These are phyloP conservation scores for Xylaria nigripes DNA, from an alignment of 495 filamentous ascomycete species.

Conservation along the genomic window DNA sequence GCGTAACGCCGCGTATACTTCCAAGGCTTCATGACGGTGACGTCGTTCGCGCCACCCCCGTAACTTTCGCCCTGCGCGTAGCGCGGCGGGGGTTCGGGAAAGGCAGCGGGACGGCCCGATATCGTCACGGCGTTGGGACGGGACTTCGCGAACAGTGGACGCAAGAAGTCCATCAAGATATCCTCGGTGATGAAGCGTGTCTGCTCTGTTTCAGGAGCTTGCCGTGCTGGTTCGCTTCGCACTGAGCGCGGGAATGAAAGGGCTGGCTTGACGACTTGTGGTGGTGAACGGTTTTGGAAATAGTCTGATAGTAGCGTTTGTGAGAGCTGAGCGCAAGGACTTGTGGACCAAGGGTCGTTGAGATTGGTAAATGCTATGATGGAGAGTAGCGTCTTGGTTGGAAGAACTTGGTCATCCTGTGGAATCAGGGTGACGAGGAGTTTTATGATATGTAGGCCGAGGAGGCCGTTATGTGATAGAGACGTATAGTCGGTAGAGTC, in stretches of 20 bases:
- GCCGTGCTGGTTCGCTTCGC: neutral
- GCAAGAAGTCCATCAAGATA: slow-evolving; percentile 47
- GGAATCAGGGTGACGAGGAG: slow-evolving; percentile 4
- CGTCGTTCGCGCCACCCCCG: slow-evolving; percentile 35
- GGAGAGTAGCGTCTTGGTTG: slow-evolving; percentile 19
- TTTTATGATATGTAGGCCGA: slow-evolving; percentile 12
- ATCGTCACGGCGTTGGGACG: slow-evolving; percentile 54
- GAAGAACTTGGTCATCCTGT: slow-evolving; percentile 9
- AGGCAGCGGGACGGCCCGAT: slow-evolving; percentile 50
- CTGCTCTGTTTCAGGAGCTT: neutral
- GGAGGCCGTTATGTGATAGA: slow-evolving; percentile 14
- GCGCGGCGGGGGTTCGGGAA: slow-evolving; percentile 29
- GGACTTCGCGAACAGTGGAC: slow-evolving; percentile 63
- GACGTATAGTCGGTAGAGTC: slow-evolving; percentile 17
- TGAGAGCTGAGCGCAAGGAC: slow-evolving; percentile 36
- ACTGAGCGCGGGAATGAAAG: neutral
- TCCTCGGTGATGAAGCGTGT: slow-evolving; percentile 43
- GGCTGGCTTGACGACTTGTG: neutral
- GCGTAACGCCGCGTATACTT: slow-evolving; percentile 55
- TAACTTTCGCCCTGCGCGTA: slow-evolving; percentile 30
- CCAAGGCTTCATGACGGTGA: slow-evolving; percentile 62
- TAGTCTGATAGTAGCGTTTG: slow-evolving; percentile 21
- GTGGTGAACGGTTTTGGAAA: neutral
- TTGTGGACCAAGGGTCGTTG: slow-evolving; percentile 48
- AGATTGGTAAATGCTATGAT: slow-evolving; percentile 40